These are phyloP conservation scores for Pseudogymnoascus sp. DNA, from an alignment of 2,329 filamentous ascomycete species.

Conservation along the genomic window DNA sequence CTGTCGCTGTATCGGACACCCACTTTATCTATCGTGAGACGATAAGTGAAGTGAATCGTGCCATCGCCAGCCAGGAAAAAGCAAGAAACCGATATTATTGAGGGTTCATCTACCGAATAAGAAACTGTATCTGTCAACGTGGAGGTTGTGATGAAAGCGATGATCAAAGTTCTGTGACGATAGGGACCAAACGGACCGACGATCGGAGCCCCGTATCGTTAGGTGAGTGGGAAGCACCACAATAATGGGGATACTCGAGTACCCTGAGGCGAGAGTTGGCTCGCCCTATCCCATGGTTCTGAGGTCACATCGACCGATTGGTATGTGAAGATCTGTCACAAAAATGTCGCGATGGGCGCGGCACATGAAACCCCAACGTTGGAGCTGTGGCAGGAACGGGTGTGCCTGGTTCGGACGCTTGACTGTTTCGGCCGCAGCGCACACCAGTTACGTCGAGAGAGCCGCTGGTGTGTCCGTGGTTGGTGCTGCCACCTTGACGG, in stretches of 20 bases:
- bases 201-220: neutral
- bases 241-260: neutral
- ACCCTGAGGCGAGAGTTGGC: neutral
- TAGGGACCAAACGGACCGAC: constrained; percentile 3
- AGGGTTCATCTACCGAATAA: constrained; percentile 4
- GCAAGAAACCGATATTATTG: constrained; percentile 1
- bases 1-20: neutral
- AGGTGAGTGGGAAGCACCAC: neutral
- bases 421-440: constrained; percentile 2
- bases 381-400: neutral
- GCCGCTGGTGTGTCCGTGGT: constrained; percentile 2
- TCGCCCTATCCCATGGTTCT: neutral
- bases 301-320: constrained; percentile 2
- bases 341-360: constrained; percentile 4
- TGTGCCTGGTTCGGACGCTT: constrained; percentile 4
- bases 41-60: constrained; percentile 1
- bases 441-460: neutral
- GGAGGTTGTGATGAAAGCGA: constrained; percentile 1
- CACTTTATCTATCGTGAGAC: constrained; percentile 4
- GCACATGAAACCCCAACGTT: constrained; percentile 5
- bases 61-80: neutral
- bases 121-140: constrained; percentile 5
- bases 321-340: neutral
- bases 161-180: neutral
- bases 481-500: constrained; percentile 6